These are phyloP conservation scores for Solanum ossicruentum DNA, from an alignment of 257 asterid species.

Conservation along the genomic window DNA sequence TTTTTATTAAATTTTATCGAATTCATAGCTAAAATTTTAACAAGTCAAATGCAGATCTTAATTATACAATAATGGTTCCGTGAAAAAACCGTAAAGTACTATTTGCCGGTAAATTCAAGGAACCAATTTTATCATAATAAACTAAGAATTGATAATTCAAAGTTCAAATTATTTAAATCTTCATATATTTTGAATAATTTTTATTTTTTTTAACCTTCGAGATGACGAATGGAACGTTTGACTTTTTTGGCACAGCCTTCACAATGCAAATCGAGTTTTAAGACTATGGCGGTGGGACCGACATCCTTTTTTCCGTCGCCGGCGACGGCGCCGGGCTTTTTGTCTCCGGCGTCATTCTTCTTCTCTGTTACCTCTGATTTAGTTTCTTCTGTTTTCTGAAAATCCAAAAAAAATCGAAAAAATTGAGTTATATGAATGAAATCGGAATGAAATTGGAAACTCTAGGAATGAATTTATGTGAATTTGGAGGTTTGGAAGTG, in stretches of 20 bases:
- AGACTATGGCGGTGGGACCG: conserved; percentile 26
- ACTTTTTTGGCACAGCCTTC: conserved; percentile 91
- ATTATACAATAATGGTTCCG: conserved; percentile 11
- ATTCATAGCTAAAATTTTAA: not conserved
- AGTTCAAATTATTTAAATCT: not conserved
- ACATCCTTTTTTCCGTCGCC: conserved; percentile 23
- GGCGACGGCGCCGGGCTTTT: conserved; percentile 5
- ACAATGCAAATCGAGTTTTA: conserved; percentile 82
- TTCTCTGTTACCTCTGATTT: conserved; percentile 10
- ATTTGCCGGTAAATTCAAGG: conserved; percentile 13
- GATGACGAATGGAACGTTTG: conserved; percentile 43
- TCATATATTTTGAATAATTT: not conserved
- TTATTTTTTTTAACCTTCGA: conserved; percentile 41
- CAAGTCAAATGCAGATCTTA: conserved; percentile 4
- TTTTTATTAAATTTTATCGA: not conserved
- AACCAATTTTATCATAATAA: not conserved
- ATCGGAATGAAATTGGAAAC: not conserved
- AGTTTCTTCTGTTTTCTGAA: conserved; percentile 37
- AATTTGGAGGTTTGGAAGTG: not conserved
- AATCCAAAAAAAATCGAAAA: not conserved
- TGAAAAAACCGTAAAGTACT: conserved; percentile 27
- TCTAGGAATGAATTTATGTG: not conserved
- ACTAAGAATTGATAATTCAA: not conserved
- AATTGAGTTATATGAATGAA: not conserved
- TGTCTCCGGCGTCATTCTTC: conserved; percentile 26